These are phyloP conservation scores for Carpinus viminea DNA, from an alignment of 306 rosid species.

Conservation along the genomic window DNA sequence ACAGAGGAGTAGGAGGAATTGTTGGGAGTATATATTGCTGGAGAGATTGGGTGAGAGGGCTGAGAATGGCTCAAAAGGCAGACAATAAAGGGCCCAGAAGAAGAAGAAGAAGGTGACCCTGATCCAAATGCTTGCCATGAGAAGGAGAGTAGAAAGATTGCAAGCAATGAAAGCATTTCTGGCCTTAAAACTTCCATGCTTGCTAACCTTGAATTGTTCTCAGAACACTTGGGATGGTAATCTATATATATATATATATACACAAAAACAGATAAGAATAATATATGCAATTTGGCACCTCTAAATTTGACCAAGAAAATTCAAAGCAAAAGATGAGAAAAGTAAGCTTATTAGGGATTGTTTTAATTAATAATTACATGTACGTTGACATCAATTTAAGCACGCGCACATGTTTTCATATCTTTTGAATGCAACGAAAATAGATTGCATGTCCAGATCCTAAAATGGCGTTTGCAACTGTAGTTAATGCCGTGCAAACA, in stretches of 20 bases:
- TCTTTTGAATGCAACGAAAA: no score
- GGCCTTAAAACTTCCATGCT: neutral
- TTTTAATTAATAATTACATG: neutral
- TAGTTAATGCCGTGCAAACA: no score
- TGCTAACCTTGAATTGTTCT: neutral
- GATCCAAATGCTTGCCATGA: conserved; percentile 22
- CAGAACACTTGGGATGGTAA: neutral
- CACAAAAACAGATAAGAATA: no score
- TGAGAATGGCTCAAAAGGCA: conserved; percentile 50
- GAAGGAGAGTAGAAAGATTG: conserved; percentile 12
- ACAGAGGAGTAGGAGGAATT: conserved; percentile 50
- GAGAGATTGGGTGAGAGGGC: conserved; percentile 50
- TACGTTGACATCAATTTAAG: no score
- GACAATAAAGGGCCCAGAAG: conserved; percentile 34
- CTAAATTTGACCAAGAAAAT: neutral
- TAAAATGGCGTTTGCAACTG: no score
- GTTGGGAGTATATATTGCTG: conserved; percentile 50
- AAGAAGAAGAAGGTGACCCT: neutral
- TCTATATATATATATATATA: no score
- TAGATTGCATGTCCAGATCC: no score
- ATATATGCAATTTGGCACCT: no score
- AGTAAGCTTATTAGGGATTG: neutral
- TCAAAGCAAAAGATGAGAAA: neutral
- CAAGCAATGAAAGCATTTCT: neutral
- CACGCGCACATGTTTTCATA: no score